Evolutionary conservation across 2,329 filamentous ascomycete species (phyloP).

Genomic region (Talaromyces atroroseus): DNA sequence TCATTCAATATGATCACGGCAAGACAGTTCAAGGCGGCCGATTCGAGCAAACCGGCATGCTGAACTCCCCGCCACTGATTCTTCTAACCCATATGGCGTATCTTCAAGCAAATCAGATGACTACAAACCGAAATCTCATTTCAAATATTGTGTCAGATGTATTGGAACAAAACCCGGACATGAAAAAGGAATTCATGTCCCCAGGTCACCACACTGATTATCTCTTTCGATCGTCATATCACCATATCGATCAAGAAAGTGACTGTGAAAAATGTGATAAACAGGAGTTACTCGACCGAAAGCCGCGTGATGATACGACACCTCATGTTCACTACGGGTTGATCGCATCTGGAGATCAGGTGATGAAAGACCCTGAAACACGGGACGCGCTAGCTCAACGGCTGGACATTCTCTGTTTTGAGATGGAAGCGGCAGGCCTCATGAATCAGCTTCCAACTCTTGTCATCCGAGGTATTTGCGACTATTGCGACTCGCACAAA

Average conservation of each 20-base stretch:
- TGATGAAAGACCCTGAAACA: no score
- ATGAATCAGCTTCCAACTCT: no score
- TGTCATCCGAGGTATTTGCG: no score
- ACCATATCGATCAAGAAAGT: neutral
- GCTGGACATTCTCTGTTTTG: no score
- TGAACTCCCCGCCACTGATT: neutral
- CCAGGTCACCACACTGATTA: neutral
- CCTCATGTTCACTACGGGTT: neutral
- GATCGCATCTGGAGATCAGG: neutral
- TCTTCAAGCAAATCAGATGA: slow-evolving; percentile 1
- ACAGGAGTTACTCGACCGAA: neutral
- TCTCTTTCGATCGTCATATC: neutral
- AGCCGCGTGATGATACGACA: neutral
- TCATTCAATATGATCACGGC: slow-evolving; percentile 2
- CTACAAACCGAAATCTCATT: neutral
- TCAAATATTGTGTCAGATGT: slow-evolving; percentile 7
- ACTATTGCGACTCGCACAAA: no score
- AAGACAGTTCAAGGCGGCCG: slow-evolving; percentile 1
- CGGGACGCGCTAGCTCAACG: no score
- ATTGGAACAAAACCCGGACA: neutral
- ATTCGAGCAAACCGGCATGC: slow-evolving; percentile 1
- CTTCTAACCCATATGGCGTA: neutral
- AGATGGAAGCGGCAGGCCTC: no score
- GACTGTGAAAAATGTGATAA: neutral
- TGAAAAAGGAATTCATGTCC: neutral